Evolutionary conservation across 1,139 yeast species (phyloP).

Genomic region (Debaryomyces coudertii): DNA sequence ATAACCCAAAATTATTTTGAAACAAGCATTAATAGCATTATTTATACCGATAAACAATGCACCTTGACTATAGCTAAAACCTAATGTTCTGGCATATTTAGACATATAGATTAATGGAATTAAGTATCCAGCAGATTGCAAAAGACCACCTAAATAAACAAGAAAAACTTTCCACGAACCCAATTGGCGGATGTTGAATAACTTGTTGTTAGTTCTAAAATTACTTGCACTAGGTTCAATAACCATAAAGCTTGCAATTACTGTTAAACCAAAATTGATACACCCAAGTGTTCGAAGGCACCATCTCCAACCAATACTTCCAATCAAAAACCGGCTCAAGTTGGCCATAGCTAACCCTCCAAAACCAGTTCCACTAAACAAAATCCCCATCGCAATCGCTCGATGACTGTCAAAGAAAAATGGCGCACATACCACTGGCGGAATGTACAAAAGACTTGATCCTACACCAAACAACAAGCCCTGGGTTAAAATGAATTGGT

Average conservation of each 20-base stretch:
- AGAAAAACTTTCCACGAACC: conserved; percentile 26
- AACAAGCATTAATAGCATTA: conserved; percentile 40
- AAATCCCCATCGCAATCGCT: conserved; percentile 45
- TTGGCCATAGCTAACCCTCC: conserved; percentile 46
- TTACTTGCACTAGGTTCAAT: conserved; percentile 19
- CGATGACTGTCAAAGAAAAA: conserved; percentile 38
- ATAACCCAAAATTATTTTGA: conserved; percentile 40
- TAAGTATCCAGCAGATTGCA: conserved; percentile 46
- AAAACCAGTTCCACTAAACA: conserved; percentile 46
- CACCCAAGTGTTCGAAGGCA: conserved; percentile 39
- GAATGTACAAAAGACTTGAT: conserved; percentile 37
- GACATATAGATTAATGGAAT: conserved; percentile 48
- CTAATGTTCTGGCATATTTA: conserved; percentile 36
- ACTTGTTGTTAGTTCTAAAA: conserved; percentile 21
- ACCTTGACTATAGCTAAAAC: conserved; percentile 36
- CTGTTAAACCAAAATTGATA: conserved; percentile 22
- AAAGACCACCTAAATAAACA: conserved; percentile 34
- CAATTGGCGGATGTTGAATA: conserved; percentile 21
- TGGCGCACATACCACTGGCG: conserved; percentile 47
- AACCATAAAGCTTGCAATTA: conserved; percentile 25
- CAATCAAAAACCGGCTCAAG: conserved; percentile 30
- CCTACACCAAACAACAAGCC: conserved; percentile 45
- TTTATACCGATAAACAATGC: conserved; percentile 47
- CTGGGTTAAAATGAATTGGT: conserved; percentile 39
- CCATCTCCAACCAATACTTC: conserved; percentile 42